Evolutionary conservation across 169 alveolate genomes (phyloP), one percentile per base, ranked within the genome.

Genomic region (Babesia bigemina): DNA sequence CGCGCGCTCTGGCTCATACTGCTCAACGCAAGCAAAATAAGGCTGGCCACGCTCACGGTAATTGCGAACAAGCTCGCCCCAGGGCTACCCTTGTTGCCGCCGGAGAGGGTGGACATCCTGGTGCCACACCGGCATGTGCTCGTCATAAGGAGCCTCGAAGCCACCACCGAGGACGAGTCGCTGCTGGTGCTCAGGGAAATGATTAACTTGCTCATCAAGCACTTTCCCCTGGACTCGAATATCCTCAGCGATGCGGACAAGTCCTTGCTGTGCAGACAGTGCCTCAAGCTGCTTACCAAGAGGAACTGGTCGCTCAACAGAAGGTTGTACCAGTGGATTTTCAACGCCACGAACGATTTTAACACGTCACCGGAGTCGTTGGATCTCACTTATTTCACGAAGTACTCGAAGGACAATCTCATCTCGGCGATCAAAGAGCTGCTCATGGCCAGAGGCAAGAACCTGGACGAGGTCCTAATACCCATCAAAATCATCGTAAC

Each of bases 1-100:
- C 86, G 93, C 29, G 91, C 94, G 33, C 58, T 92, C 45, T 92
- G 95, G 95, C 83, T 91, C 65, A 71, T 92, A 29, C 63, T 90
- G 49, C 73, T 87, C 47, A 91, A 91, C 36, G 92, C 94, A 42
- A 53, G 75, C 48, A 92, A 92, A 60, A 91, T 92, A 26, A 76
- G 95, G 63, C 74, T 83, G 4, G 78, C 92, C n/a, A 88, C 94
- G 47, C 69, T 92, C 28, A 88, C 83, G 53, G 93, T 92, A n/a
- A 86, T 92, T 45, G 88, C 92, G 52, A 70, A 88, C 19, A 91
- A 90, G 22, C 84, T 92, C 58, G 82, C 93, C 9, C 91, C 94
- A 3, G 91, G 89, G 24, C 78, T 84, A 16, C 70, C 91, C 28
- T 16, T 75, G 39, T 70, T 88, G 13, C 86, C 90, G 12, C 66